Evolutionary conservation across 371 early-diverging fungal genomes (phyloP), one percentile per base, ranked within the genome.

Genomic region (Smittium mucronatum): DNA sequence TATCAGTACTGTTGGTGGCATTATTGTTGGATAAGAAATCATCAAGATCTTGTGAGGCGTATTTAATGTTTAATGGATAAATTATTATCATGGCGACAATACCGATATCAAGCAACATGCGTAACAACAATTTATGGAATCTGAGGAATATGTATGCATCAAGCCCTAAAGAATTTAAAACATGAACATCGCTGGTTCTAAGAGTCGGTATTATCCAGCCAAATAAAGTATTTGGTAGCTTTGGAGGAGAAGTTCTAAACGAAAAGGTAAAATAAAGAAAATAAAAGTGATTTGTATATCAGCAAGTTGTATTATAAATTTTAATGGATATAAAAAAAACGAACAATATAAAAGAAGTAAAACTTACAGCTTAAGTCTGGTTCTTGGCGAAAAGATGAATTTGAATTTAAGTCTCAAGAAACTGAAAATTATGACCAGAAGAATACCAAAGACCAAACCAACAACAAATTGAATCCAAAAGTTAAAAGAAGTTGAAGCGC

Each of bases 361-460:
- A 11, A 61, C 65, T 65, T 65, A 65, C 65, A 76, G 72, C 28
- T 76, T 78, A 64, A 79, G 68, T 58, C 79, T 77, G 2, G 78
- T 75, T 32, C 79, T 76, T 1, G 79, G 79, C 29, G 79, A 78
- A 69, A 75, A 79, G 58, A 79, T 75, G n/a, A 68, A 75, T 34
- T 77, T 77, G 75, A 77, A 79, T 0, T 76, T 75, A 0, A 76
- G 58, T 11, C 79, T 72, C 58, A 79, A 63, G 0, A 73, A 67
- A 58, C 79, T 74, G 70, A 79, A 79, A 29, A 73, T 28, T 11
- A 78, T 59, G 8, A 78, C 34, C n/a, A 65, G n/a, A n/a, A 33
- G 2, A 2, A 65, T 36, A 1, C 65, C 65, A 65, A 36, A 32
- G 15, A 32, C 65, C 1, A 65, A 31, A n/a, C 32, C 65, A 2